Evolutionary conservation across 2,329 filamentous ascomycete species (phyloP).

Genomic region (Eutypa lata): DNA sequence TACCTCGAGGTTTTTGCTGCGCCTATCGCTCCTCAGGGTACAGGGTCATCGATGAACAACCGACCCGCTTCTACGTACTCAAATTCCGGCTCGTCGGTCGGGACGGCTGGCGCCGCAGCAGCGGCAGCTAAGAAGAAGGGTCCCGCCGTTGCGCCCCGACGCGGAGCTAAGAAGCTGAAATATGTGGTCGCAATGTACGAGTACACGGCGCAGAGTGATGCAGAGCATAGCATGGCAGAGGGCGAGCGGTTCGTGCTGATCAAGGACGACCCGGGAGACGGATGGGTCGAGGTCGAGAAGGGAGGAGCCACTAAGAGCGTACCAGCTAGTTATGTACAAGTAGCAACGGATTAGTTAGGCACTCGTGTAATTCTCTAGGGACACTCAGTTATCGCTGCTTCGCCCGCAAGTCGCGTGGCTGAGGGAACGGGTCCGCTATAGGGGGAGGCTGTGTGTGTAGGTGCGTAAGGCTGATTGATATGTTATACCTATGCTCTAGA

Average conservation of each 20-base stretch:
- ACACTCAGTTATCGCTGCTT: too few species aligned
- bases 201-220: conserved; percentile 80
- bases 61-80: conserved; percentile 76
- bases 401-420: too few species aligned
- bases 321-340: conserved; percentile 87
- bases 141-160: conserved; percentile 83
- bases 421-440: too few species aligned
- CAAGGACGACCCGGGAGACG: conserved; percentile 84
- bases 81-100: conserved; percentile 68
- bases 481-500: too few species aligned
- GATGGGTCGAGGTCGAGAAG: conserved; percentile 96
- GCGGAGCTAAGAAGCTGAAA: conserved; percentile 88
- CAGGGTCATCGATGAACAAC: conserved; percentile 38
- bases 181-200: conserved; percentile 94
- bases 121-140: conserved; percentile 73
- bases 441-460: too few species aligned
- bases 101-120: conserved; percentile 32
- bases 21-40: conserved; percentile 42
- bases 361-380: too few species aligned
- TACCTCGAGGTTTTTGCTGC: conserved; percentile 70
- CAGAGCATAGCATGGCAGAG: conserved; percentile 85
- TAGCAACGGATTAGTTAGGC: conserved; percentile 30
- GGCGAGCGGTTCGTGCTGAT: conserved; percentile 91
- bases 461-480: too few species aligned
- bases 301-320: conserved; percentile 84